Conservation (phyloP, 1,139 yeast genomes). For the Yamadazyma triangularis region DNA sequence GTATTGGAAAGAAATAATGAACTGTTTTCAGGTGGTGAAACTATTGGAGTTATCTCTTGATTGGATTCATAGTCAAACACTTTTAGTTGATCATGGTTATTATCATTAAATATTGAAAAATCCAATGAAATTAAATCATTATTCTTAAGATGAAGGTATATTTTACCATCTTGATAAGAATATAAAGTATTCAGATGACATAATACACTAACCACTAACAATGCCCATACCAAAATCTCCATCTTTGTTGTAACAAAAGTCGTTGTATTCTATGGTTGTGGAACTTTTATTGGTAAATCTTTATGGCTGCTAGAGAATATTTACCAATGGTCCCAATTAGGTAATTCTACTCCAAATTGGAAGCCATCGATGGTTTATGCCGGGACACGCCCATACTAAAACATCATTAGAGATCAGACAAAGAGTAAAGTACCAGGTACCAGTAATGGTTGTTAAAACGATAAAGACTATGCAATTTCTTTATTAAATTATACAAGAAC, state of each 20-base stretch:
- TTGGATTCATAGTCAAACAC: slow-evolving; percentile 11
- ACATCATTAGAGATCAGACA: no score
- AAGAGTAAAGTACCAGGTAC: no score
- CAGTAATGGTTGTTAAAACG: no score
- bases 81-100: slow-evolving; percentile 18
- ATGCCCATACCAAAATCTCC: neutral
- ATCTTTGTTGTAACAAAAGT: neutral
- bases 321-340: slow-evolving; percentile 5
- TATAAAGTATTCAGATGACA: slow-evolving; percentile 32
- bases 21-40: slow-evolving; percentile 29
- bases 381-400: no score
- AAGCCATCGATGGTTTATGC: no score
- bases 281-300: no score
- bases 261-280: no score
- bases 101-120: slow-evolving; percentile 29
- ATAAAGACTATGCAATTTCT: neutral
- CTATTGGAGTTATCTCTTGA: slow-evolving; percentile 19
- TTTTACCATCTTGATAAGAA: slow-evolving; percentile 28
- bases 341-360: no score
- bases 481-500: slow-evolving; percentile 8
- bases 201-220: neutral
- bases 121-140: slow-evolving; percentile 32
- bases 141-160: slow-evolving; percentile 33
- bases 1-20: slow-evolving; percentile 28
- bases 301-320: slow-evolving; percentile 2